These are phyloP conservation scores for Colletotrichum sp. DNA, from an alignment of 2,329 filamentous ascomycete genomes.

Conservation along the genomic window DNA sequence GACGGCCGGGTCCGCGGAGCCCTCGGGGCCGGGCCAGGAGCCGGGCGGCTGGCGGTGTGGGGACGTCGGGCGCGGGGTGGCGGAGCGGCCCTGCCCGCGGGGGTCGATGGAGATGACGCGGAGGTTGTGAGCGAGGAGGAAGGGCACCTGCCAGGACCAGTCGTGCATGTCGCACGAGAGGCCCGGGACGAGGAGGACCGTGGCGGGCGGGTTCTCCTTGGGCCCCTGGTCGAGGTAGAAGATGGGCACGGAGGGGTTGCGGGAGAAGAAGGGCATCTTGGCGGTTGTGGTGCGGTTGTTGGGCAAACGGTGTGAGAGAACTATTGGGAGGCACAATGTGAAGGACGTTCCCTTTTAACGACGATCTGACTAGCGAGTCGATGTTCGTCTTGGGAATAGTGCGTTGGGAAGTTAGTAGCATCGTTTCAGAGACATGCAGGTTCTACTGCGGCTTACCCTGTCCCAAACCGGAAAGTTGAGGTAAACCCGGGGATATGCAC, in stretches of 20 bases:
- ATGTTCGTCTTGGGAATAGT: not conserved
- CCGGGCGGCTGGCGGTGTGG: not conserved
- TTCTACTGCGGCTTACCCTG: not conserved
- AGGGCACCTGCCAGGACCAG: constrained; percentile 6
- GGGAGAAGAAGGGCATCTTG: constrained; percentile 6
- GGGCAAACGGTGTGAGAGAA: not conserved
- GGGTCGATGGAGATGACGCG: constrained; percentile 5
- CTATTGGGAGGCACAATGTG: not conserved
- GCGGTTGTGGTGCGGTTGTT: not conserved
- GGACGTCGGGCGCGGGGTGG: not conserved
- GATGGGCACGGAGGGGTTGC: not conserved
- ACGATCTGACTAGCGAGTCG: not conserved
- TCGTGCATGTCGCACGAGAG: constrained; percentile 9
- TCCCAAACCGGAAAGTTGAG: not conserved
- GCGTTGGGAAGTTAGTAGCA: not conserved
- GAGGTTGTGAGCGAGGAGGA: not conserved
- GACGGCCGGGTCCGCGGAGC: not conserved
- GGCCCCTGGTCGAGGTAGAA: constrained; percentile 10
- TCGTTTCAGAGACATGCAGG: not conserved
- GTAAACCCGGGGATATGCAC: not conserved
- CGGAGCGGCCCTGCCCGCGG: constrained; percentile 4
- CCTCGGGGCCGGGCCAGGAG: constrained; percentile 3
- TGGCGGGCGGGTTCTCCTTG: not conserved
- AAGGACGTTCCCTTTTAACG: not conserved
- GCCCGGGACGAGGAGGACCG: not conserved